A percentile compares a stretch with the other conserved stretches of the same genome.
These are phyloP conservation scores for Penicillium sp. DNA, from an alignment of 2,329 filamentous ascomycete genomes.

Conservation along the genomic window DNA sequence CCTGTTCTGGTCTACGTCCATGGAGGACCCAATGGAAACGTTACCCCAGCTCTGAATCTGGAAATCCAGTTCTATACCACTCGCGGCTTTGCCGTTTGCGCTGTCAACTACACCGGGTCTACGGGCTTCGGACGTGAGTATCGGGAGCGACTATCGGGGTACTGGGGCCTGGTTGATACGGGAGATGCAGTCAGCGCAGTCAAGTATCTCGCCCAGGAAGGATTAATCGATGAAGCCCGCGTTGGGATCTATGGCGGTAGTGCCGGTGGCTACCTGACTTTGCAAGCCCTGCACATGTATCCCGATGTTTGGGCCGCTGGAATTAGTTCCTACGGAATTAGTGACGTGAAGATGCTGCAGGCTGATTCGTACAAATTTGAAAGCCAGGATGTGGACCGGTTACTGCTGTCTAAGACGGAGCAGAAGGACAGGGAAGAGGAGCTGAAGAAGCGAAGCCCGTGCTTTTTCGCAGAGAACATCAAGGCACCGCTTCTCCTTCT, in stretches of 20 bases:
- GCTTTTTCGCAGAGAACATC: slow-evolving; percentile 50
- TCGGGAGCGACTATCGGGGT: slow-evolving; percentile 48
- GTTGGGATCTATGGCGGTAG: slow-evolving; percentile 53
- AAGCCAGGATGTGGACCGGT: slow-evolving; percentile 49
- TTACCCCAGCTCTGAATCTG: slow-evolving; percentile 45
- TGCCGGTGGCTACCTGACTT: slow-evolving; percentile 55
- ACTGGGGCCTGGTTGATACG: slow-evolving; percentile 53
- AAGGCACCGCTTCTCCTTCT: slow-evolving; percentile 54
- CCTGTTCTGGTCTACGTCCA: slow-evolving; percentile 53
- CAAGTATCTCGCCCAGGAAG: slow-evolving; percentile 39
- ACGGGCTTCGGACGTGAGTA: slow-evolving; percentile 53
- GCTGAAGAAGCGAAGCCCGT: slow-evolving; percentile 50
- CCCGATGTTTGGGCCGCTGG: slow-evolving; percentile 51
- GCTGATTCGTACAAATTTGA: slow-evolving; percentile 58
- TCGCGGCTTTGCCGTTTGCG: slow-evolving; percentile 52
- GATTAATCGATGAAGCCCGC: slow-evolving; percentile 37
- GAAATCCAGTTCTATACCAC: slow-evolving; percentile 54
- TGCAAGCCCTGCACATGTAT: slow-evolving; percentile 50
- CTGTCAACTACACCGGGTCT: slow-evolving; percentile 55
- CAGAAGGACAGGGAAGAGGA: slow-evolving; percentile 43
- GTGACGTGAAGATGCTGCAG: slow-evolving; percentile 49
- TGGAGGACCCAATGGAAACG: slow-evolving; percentile 52
- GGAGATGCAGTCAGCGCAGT: slow-evolving; percentile 52
- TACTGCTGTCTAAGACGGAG: slow-evolving; percentile 42
- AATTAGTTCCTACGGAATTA: slow-evolving; percentile 52